Percentiles rank a stretch among this genome's conserved stretches.
Evolutionary conservation across 202 grass and related monocot species (phyloP).

Genomic region (Brachypodium distachyon): DNA sequence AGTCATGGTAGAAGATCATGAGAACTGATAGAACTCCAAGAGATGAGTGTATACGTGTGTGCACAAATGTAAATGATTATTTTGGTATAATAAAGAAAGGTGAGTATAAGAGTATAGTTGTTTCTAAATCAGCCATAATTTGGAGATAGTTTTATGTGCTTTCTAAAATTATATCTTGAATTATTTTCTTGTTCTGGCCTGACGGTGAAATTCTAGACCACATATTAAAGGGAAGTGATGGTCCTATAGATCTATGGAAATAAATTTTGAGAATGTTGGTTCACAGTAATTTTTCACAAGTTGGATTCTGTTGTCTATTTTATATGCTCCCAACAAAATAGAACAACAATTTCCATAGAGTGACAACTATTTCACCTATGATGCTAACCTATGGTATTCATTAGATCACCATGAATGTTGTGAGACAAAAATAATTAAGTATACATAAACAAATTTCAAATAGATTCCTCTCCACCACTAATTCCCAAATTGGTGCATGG

Average conservation of each 20-base stretch:
- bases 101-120: neutral
- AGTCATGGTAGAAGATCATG: neutral
- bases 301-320: neutral
- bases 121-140: neutral
- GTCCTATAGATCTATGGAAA: neutral
- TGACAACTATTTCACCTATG: neutral
- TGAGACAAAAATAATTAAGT: neutral
- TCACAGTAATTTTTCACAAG: neutral
- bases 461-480: neutral
- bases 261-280: neutral
- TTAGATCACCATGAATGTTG: neutral
- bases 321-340: neutral
- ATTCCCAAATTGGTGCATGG: neutral
- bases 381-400: neutral
- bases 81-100: neutral
- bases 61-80: neutral
- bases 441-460: neutral
- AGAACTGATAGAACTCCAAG: neutral
- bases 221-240: neutral
- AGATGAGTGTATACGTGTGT: neutral
- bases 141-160: neutral
- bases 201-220: neutral
- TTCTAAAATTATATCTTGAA: neutral
- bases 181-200: neutral
- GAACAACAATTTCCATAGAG: neutral